Percentiles rank a stretch among this genome's conserved stretches.
Evolutionary conservation across 2,329 filamentous ascomycete genomes (phyloP).

Genomic region (Paecilomyces formosus): DNA sequence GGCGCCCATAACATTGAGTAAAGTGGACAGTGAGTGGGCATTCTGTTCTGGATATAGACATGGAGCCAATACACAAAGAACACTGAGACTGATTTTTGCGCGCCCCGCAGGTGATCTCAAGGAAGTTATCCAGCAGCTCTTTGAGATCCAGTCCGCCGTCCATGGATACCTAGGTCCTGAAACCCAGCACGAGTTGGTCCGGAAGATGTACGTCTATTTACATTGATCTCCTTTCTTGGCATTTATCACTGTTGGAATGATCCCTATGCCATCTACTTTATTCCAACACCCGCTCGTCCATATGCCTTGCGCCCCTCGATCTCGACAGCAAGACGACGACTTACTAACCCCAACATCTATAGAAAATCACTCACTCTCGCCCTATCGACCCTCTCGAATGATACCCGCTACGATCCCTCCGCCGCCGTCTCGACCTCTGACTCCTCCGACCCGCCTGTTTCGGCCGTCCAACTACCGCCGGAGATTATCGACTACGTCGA

Average conservation of each 20-base stretch:
- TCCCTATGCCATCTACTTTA: neutral
- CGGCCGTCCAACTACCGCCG: conserved; percentile 49
- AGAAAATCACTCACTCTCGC: conserved; percentile 47
- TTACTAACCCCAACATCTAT: neutral
- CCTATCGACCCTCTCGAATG: conserved; percentile 44
- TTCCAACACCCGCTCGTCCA: neutral
- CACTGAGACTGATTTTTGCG: conserved; percentile 1
- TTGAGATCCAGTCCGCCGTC: conserved; percentile 51
- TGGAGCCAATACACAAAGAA: neutral
- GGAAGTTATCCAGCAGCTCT: conserved; percentile 55
- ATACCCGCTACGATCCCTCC: conserved; percentile 27
- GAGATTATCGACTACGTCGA: conserved; percentile 59
- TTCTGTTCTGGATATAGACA: neutral
- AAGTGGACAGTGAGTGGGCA: conserved; percentile 25
- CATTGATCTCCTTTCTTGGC: neutral
- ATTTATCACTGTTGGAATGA: neutral
- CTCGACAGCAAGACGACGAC: conserved; percentile 4
- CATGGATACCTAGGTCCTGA: conserved; percentile 53
- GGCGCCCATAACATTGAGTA: conserved; percentile 27
- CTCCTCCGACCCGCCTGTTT: conserved; percentile 33
- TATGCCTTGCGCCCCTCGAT: conserved; percentile 1
- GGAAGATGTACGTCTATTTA: conserved; percentile 43
- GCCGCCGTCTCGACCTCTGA: conserved; percentile 1
- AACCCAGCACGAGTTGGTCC: conserved; percentile 50
- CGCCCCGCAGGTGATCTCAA: conserved; percentile 45